Evolutionary conservation across 352 stramenopile species (phyloP).

Genomic region (Phytophthora agathidicida): DNA sequence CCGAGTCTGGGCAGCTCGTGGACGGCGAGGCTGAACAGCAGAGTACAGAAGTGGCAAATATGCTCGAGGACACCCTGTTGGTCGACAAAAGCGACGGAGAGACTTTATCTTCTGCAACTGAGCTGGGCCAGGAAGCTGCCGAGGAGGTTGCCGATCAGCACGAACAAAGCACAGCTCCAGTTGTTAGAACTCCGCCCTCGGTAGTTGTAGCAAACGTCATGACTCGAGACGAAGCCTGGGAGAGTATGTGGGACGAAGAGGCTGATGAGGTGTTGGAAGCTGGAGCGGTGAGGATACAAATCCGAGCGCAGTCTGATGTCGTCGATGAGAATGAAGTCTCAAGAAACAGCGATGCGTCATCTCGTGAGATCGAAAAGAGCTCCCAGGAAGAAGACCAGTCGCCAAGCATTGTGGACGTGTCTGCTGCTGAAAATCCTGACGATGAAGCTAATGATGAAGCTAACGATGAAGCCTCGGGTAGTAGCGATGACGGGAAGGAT

Average conservation of each 20-base stretch:
- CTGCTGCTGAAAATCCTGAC: constrained; percentile 6
- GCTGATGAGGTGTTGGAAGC: constrained; percentile 43
- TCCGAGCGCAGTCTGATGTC: constrained; percentile 26
- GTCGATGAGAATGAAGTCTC: constrained; percentile 7
- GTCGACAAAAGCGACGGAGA: constrained; percentile 8
- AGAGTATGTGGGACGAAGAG: constrained; percentile 78
- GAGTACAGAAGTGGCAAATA: not conserved
- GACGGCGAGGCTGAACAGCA: not conserved
- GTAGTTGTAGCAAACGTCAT: constrained; percentile 38
- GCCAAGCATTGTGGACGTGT: not conserved
- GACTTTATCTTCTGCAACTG: not conserved
- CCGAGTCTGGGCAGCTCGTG: not conserved
- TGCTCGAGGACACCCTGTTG: not conserved
- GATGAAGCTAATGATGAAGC: constrained; percentile 37
- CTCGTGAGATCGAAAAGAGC: constrained; percentile 1
- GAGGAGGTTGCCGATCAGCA: not conserved
- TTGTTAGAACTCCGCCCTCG: constrained; percentile 1
- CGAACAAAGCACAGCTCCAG: not conserved
- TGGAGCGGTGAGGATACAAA: constrained; percentile 24
- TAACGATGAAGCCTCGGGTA: constrained; percentile 35
- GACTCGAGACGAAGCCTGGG: constrained; percentile 78
- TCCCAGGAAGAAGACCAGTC: constrained; percentile 3
- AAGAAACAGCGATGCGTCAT: not conserved
- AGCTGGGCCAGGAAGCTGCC: not conserved
- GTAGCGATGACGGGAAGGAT: constrained; percentile 44